phyloP scores from a whole-genome alignment of 352 stramenopile genomes.

The Pythium monospermum region DNA sequence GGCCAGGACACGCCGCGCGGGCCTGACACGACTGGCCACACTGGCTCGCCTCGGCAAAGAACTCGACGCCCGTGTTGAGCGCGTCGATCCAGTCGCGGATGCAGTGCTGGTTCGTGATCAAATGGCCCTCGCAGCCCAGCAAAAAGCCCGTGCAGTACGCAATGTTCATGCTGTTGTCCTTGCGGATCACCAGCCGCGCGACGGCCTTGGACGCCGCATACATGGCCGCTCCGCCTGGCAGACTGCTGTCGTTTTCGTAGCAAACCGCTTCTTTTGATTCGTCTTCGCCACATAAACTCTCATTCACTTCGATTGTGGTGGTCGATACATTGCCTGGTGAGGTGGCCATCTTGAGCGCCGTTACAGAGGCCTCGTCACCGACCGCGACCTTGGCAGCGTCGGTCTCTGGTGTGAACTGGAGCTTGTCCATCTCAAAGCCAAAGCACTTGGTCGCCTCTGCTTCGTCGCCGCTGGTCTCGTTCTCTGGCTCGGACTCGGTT shows the following conservation, averaged over 20 bases:
- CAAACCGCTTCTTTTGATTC: conserved; percentile 69
- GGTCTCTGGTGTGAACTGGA: conserved; percentile 40
- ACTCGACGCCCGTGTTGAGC: conserved; percentile 62
- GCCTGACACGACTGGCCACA: conserved; percentile 32
- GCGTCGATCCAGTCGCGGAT: conserved; percentile 57
- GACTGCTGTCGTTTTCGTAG: conserved; percentile 27
- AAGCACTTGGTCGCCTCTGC: conserved; percentile 22
- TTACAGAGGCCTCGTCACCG: conserved; percentile 12
- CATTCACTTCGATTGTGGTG: conserved; percentile 21
- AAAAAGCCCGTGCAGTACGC: conserved; percentile 73
- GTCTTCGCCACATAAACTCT: conserved; percentile 64
- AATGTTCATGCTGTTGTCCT: conserved; percentile 49
- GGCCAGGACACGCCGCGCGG: conserved; percentile 41
- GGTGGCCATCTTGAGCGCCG: background rate
- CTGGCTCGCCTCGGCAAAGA: conserved; percentile 48
- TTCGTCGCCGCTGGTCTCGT: too few species aligned
- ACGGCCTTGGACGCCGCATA: conserved; percentile 40
- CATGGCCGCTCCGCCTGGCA: conserved; percentile 28
- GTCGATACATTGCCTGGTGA: conserved; percentile 5
- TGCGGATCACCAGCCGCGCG: conserved; percentile 59
- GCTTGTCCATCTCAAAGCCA: conserved; percentile 44
- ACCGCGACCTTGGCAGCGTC: conserved; percentile 20
- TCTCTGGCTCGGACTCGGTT: too few species aligned
- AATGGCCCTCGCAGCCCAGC: conserved; percentile 65
- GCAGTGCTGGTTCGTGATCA: conserved; percentile 81